Base-by-base conservation (phyloP, 2,329 filamentous ascomycete genomes). In the Fusarium mexicanum region DNA sequence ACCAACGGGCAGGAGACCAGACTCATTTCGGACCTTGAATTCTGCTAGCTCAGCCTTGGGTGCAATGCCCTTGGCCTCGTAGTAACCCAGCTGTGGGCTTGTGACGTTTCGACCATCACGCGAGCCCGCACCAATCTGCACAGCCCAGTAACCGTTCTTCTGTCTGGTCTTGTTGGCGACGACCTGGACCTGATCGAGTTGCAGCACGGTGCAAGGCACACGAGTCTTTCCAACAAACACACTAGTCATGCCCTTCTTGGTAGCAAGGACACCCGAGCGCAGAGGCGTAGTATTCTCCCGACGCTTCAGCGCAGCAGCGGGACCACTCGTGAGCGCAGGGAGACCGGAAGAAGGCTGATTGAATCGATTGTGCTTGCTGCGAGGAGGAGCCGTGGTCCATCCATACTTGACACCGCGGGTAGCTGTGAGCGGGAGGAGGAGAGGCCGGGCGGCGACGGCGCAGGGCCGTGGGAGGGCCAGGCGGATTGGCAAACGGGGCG, bases 171-270 rank as follows among this genome's bases (percentile, higher is more conserved):
- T 98, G 85, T 94, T 92, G 67, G 92, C 91, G 44, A 98, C 87
- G 14, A 98, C 95, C 84, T 98, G 93, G 70, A 97, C 95, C 78
- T 94, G 89, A 83, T 99, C 96, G 78, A 99, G 88, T 85, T 98
- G 95, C 65, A 99, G 89, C 61, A 99, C 93, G 20, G 96, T 99
- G 86, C 95, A 98, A 26, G 95, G 89, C 67, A 92, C 93, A 74
- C 96, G 91, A 73, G 89, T 89, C 77, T 93, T 93, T 77, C 91
- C 90, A 80, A 95, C 92, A 87, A 93, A 98, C 74, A 98, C 85
- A 69, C 93, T 95, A 48, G 95, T 97, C 94, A 99, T 98, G 83
- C 96, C 96, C 85, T 95, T 96, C 86, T 99, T 99, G 81, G 92
- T 88, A 18, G 93, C 95, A 53, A 99, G 88, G 14, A 94, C 91